Conservation (phyloP, 177 flowering plant genomes). For the Vitis hybrid region DNA sequence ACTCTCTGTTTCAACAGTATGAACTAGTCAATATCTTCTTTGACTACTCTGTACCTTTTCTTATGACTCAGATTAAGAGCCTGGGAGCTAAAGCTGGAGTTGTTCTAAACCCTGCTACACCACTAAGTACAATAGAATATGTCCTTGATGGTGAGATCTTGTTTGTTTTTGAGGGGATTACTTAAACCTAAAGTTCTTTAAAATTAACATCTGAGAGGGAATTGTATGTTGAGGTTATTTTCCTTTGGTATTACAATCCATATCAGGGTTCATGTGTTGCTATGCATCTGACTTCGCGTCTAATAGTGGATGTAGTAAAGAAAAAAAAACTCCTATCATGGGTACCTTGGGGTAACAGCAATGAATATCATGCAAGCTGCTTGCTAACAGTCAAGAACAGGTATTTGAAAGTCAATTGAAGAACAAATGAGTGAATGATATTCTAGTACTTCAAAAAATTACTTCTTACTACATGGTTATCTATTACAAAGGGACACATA, state of each 20-base stretch:
- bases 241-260: no score
- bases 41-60: neutral
- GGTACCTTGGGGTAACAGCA: neutral
- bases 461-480: no score
- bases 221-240: no score
- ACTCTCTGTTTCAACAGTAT: neutral
- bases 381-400: neutral
- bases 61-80: constrained; percentile 64
- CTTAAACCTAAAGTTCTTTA: neutral
- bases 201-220: neutral
- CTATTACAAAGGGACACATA: neutral
- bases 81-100: constrained; percentile 99
- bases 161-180: neutral
- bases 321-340: neutral
- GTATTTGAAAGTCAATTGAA: neutral
- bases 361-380: neutral
- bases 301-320: neutral
- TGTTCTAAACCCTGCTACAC: constrained; percentile 89
- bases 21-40: neutral
- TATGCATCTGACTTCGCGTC: no score
- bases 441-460: no score
- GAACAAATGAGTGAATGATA: neutral
- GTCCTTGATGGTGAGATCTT: constrained; percentile 86
- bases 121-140: constrained; percentile 78
- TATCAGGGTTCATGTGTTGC: no score